phyloP scores from a whole-genome alignment of 768 basidiomycete species.

The Pleurotus tuoliensis region DNA sequence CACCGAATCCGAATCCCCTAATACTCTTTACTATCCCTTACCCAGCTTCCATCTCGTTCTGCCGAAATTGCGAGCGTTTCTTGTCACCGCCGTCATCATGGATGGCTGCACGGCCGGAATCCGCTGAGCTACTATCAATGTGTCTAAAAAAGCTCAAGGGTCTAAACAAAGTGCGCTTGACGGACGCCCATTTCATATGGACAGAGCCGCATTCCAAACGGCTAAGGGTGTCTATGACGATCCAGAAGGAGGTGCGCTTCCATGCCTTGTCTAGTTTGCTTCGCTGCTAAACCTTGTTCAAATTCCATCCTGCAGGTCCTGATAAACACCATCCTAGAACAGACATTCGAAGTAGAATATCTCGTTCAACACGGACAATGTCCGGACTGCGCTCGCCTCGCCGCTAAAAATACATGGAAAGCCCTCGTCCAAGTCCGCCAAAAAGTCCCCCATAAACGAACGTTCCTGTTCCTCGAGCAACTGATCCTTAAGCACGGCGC shows the following conservation, averaged over 20 bases:
- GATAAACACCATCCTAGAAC: conserved; percentile 92
- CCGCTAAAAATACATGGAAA: conserved; percentile 99
- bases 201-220: conserved; percentile 98
- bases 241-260: conserved; percentile 89
- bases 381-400: conserved; percentile 87
- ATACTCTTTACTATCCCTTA: not conserved
- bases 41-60: conserved; percentile 84
- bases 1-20: no score
- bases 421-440: conserved; percentile 98
- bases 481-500: conserved; percentile 95
- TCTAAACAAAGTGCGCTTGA: conserved; percentile 87
- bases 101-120: conserved; percentile 85
- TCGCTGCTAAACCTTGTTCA: not conserved
- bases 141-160: conserved; percentile 96
- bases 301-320: conserved; percentile 56
- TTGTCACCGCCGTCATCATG: conserved; percentile 86
- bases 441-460: conserved; percentile 97
- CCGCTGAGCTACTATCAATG: conserved; percentile 87
- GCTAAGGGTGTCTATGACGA: conserved; percentile 87
- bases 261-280: not conserved
- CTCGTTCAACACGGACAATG: conserved; percentile 95
- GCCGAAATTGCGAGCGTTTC: conserved; percentile 95
- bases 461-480: conserved; percentile 96
- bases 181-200: conserved; percentile 99
- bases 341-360: conserved; percentile 95